Conservation (phyloP, 768 basidiomycete species). For the Termitomyces heimii region DNA sequence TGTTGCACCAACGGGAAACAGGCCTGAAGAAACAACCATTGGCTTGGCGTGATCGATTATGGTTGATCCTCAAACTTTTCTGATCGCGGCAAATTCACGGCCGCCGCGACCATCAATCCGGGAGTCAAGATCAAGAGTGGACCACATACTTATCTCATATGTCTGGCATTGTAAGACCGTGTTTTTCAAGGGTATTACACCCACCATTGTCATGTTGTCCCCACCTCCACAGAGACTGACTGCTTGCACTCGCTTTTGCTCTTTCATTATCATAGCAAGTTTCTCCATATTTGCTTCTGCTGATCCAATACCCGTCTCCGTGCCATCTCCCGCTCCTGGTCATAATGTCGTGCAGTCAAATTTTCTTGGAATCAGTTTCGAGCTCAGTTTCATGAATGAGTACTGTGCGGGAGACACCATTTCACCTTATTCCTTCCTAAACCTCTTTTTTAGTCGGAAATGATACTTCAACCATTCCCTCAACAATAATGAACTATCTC, state of each 20-base stretch:
- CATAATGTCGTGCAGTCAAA: slow-evolving; percentile 39
- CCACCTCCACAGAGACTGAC: background rate
- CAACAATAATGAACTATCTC: slow-evolving; percentile 55
- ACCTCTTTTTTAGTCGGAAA: slow-evolving; percentile 37
- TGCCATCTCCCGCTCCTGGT: slow-evolving; percentile 28
- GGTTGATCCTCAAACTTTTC: background rate
- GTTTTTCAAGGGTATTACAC: background rate
- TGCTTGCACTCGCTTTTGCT: slow-evolving; percentile 11
- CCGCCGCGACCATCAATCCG: background rate
- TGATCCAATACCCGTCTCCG: slow-evolving; percentile 21
- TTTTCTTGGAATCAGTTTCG: slow-evolving; percentile 62
- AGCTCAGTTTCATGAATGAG: slow-evolving; percentile 54
- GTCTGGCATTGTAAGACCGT: background rate
- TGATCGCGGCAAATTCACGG: background rate
- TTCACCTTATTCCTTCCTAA: background rate
- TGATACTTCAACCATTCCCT: slow-evolving; percentile 43
- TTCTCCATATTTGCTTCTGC: slow-evolving; percentile 14
- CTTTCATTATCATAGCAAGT: slow-evolving; percentile 4
- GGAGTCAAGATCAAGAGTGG: background rate
- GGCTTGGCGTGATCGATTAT: background rate
- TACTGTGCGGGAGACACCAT: slow-evolving; percentile 34
- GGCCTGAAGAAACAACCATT: slow-evolving; percentile 31
- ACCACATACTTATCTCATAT: background rate
- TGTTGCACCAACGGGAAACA: slow-evolving; percentile 53
- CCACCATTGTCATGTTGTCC: background rate